These are phyloP conservation scores for Pezicula radicicola DNA, from an alignment of 2,329 filamentous ascomycete genomes.

Conservation along the genomic window DNA sequence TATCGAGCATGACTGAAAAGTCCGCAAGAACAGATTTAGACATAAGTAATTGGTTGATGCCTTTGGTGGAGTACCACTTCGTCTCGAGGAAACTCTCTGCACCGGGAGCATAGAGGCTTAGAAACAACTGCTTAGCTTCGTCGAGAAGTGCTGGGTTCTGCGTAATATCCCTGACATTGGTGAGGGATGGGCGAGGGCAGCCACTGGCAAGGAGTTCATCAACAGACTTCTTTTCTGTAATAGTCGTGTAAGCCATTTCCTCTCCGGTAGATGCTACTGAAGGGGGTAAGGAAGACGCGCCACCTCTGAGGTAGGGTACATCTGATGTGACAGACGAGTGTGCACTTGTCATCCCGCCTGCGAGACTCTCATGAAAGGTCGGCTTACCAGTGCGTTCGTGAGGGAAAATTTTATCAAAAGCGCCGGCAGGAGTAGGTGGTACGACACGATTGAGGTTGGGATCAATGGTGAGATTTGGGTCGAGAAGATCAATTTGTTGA, in stretches of 20 bases:
- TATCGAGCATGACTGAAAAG: slow-evolving; percentile 62
- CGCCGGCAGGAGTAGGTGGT: slow-evolving; percentile 19
- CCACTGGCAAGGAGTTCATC: slow-evolving; percentile 67
- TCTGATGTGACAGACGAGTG: slow-evolving; percentile 34
- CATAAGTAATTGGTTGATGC: slow-evolving; percentile 38
- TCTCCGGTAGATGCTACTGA: slow-evolving; percentile 26
- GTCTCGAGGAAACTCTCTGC: slow-evolving; percentile 79
- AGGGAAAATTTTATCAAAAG: slow-evolving; percentile 14
- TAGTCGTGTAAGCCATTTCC: slow-evolving; percentile 40
- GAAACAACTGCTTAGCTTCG: slow-evolving; percentile 70
- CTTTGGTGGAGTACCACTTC: slow-evolving; percentile 67
- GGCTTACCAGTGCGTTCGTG: slow-evolving; percentile 27
- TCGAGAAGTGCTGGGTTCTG: slow-evolving; percentile 47
- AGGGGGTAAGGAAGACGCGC: slow-evolving; percentile 37
- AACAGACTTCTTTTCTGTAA: slow-evolving; percentile 64
- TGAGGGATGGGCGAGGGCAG: slow-evolving; percentile 57
- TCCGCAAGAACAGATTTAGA: slow-evolving; percentile 61
- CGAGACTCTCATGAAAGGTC: slow-evolving; percentile 22
- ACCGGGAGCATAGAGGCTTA: slow-evolving; percentile 71
- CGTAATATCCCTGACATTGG: slow-evolving; percentile 45
- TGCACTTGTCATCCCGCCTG: slow-evolving; percentile 28
- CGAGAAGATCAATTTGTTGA: slow-evolving; percentile 39
- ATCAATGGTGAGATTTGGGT: slow-evolving; percentile 62
- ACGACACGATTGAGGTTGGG: slow-evolving; percentile 55
- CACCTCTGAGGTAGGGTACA: slow-evolving; percentile 48